phyloP scores from a whole-genome alignment of 1,284 basidiomycete genomes.

The Cutaneotrichosporon cutaneum region DNA sequence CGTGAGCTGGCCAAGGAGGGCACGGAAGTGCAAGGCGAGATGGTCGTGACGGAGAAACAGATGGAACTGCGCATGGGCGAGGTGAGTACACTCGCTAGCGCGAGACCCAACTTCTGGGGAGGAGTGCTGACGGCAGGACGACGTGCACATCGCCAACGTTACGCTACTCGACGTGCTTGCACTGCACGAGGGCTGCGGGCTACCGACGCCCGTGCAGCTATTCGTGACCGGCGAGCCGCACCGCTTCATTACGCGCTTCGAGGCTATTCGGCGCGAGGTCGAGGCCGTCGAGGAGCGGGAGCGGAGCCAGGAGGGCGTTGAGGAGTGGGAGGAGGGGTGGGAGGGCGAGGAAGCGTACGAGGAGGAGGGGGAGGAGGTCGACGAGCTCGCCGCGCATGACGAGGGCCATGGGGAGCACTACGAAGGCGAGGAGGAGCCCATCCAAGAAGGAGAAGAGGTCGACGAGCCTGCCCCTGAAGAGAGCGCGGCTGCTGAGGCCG shows the following conservation, averaged over 20 bases:
- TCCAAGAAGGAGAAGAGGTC: conserved; percentile 11
- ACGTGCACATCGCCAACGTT: conserved; percentile 38
- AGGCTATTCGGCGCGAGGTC: conserved; percentile 43
- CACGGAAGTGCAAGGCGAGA: conserved; percentile 25
- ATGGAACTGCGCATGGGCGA: conserved; percentile 67
- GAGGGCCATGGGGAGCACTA: conserved; percentile 6
- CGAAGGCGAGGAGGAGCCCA: conserved; percentile 13
- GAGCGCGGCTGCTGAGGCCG: conserved; percentile 13
- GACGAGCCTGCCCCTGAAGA: conserved; percentile 10
- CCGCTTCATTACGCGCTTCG: conserved; percentile 46
- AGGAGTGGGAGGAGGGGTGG: conserved; percentile 13
- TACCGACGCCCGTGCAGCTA: conserved; percentile 44
- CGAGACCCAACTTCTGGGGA: no score
- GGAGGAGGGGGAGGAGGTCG: conserved; percentile 5
- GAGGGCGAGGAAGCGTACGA: conserved; percentile 16
- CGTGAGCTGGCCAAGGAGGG: conserved; percentile 32
- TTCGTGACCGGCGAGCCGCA: conserved; percentile 36
- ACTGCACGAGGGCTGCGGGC: conserved; percentile 41
- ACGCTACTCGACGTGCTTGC: conserved; percentile 44
- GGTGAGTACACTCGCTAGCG: conserved; percentile 55
- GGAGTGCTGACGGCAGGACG: conserved; percentile 33
- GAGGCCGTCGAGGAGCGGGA: conserved; percentile 61
- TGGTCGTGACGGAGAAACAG: conserved; percentile 41
- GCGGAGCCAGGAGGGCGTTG: conserved; percentile 16
- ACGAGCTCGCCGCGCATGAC: not conserved